Evolutionary conservation across 768 basidiomycete genomes (phyloP), one percentile per base, ranked within the genome.

Genomic region (Suillus cothurnatus): DNA sequence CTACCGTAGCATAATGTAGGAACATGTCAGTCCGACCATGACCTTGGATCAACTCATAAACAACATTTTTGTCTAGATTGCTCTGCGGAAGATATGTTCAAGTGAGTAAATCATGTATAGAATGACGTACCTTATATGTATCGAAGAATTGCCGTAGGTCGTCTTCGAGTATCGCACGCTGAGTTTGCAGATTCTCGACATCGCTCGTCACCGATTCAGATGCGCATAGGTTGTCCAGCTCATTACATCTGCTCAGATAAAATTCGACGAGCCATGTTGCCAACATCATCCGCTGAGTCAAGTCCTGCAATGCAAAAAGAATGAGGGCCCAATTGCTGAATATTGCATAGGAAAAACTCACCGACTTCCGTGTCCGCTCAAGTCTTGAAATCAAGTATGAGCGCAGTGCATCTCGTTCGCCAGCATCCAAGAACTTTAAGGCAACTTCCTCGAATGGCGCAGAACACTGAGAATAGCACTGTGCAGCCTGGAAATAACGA

Each of bases 251-350:
- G 77, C 92, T 92, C 19, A 99, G 86, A 73, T 95, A 98, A 68
- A 99, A 94, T 76, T 99, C 97, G 36, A 97, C 91, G 15, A 99
- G 87, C 97, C 97, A 99, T 0, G 95, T 98, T 21, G 97, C 96
- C 23, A 99, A 81, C 89, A 99, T 95, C 91, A 95, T 95, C 47
- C 97, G 86, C 75, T 98, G 96, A 0, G 94, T 95, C 45, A 92
- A 70, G 71, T 97, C 95, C 96, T 98, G 64, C 15, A 53, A 31
- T 60, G 56, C 38, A 45, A 43, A 50, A 36, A 36, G 52, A 14
- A 14, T 31, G 28, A n/a, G 55, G 65, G 45, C 61, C 56, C 17
- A 38, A 43, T 59, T 6, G 36, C 45, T n/a, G 26, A 21, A 63
- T 47, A 9, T 47, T 57, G 21, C 14, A 43, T 17, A 55, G n/a